phyloP scores from a whole-genome alignment of 352 stramenopile species.

The Phytophthora rubi region DNA sequence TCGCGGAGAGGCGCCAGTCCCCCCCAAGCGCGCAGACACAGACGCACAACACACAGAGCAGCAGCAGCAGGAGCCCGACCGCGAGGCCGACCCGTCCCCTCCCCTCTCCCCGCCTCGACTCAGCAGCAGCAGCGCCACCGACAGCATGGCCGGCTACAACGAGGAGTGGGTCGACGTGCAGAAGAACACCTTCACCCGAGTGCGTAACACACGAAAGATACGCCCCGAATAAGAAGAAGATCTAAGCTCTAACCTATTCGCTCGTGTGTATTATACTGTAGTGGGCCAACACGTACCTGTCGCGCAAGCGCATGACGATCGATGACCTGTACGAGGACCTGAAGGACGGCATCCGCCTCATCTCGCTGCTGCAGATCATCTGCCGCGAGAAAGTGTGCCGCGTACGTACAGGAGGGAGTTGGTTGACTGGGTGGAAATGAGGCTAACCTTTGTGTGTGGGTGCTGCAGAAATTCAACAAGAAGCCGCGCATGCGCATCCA shows the following conservation, averaged over 20 bases:
- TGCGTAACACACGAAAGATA: slow-evolving; percentile 32
- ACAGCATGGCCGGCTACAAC: slow-evolving; percentile 64
- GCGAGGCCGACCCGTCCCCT: slow-evolving; percentile 15
- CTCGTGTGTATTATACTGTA: slow-evolving; percentile 26
- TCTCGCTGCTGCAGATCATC: slow-evolving; percentile 90
- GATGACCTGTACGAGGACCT: slow-evolving; percentile 91
- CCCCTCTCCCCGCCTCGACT: not conserved
- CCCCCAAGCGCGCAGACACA: slow-evolving; percentile 13
- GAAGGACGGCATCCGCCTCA: slow-evolving; percentile 86
- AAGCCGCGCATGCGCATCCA: slow-evolving; percentile 93
- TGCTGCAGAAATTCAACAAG: slow-evolving; percentile 89
- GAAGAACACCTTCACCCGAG: slow-evolving; percentile 92
- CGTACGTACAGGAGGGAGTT: slow-evolving; percentile 44
- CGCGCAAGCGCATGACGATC: slow-evolving; percentile 88
- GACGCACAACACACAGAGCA: not conserved
- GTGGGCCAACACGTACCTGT: slow-evolving; percentile 92
- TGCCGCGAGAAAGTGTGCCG: slow-evolving; percentile 87
- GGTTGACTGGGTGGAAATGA: too few species aligned
- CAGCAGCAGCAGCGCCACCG: slow-evolving; percentile 8
- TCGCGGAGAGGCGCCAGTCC: slow-evolving; percentile 18
- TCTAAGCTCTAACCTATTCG: not conserved
- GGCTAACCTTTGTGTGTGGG: not conserved
- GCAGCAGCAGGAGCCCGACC: slow-evolving; percentile 21
- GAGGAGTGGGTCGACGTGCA: slow-evolving; percentile 92
- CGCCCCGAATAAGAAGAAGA: not conserved